Evolutionary conservation across 257 asterid genomes (phyloP).

Genomic region (Nicotiana obtusifolia): DNA sequence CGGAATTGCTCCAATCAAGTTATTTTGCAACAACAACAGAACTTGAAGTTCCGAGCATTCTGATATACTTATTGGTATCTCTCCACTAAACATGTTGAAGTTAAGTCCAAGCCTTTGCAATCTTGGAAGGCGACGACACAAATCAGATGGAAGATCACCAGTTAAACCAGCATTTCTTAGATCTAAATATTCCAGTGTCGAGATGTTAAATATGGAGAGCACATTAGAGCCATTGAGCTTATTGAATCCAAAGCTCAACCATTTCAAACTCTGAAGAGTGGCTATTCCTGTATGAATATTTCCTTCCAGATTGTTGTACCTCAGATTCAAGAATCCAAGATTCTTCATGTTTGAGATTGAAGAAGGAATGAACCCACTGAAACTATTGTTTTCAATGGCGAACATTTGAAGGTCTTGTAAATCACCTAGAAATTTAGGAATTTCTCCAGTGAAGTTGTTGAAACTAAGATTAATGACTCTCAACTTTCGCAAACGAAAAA

Average conservation of each 20-base stretch:
- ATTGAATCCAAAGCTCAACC: neutral
- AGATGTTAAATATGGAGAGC: constrained; percentile 3
- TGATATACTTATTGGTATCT: constrained; percentile 18
- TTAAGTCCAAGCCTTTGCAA: constrained; percentile 14
- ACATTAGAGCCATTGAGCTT: constrained; percentile 15
- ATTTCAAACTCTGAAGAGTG: neutral
- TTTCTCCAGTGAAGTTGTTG: constrained; percentile 8
- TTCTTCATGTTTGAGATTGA: neutral
- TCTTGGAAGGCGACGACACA: constrained; percentile 6
- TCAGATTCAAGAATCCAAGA: neutral
- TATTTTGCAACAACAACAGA: neutral
- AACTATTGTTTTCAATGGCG: constrained; percentile 4
- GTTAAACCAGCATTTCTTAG: neutral
- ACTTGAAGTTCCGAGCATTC: constrained; percentile 3
- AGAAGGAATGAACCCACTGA: constrained; percentile 5
- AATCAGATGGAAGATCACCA: constrained; percentile 7
- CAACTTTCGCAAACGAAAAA: constrained; percentile 13
- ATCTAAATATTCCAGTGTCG: neutral
- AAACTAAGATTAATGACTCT: constrained; percentile 2
- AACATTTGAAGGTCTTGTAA: neutral
- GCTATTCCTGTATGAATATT: neutral
- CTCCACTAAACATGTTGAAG: constrained; percentile 17
- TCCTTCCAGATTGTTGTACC: constrained; percentile 7
- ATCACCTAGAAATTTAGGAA: neutral
- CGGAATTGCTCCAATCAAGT: neutral